phyloP scores from a whole-genome alignment of 2,329 filamentous ascomycete species.

The Mollisiaceae sp. region DNA sequence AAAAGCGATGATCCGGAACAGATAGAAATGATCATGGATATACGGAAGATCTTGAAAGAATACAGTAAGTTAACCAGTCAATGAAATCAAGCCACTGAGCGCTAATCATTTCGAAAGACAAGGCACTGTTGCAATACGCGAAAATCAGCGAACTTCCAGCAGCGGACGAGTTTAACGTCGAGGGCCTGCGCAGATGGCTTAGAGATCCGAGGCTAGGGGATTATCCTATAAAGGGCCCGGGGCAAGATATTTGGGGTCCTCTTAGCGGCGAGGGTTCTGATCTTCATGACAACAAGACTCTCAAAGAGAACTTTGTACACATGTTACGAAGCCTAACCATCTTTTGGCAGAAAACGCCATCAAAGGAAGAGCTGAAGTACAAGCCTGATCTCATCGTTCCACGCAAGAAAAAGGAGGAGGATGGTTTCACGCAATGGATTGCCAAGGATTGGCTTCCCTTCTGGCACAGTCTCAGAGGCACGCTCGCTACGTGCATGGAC shows the following conservation, averaged over 20 bases:
- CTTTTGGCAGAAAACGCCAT: conserved; percentile 18
- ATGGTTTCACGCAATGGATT: conserved; percentile 30
- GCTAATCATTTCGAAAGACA: conserved; percentile 22
- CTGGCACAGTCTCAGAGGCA: conserved; percentile 13
- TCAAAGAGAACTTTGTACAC: neutral
- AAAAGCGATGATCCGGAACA: neutral
- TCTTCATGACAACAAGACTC: neutral
- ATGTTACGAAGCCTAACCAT: conserved; percentile 13
- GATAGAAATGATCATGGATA: conserved; percentile 20
- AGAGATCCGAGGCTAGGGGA: neutral
- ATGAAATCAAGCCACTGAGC: neutral
- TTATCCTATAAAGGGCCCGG: neutral
- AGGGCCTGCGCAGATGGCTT: conserved; percentile 12
- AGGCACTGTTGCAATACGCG: conserved; percentile 27
- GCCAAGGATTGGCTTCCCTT: conserved; percentile 26
- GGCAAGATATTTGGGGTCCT: neutral
- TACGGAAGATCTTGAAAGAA: conserved; percentile 26
- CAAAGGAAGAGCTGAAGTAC: neutral
- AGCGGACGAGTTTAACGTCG: conserved; percentile 26
- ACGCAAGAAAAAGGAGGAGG: conserved; percentile 16
- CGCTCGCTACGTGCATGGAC: too few species aligned
- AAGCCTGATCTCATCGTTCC: conserved; percentile 26
- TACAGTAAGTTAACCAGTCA: conserved; percentile 25
- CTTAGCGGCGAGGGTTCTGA: neutral
- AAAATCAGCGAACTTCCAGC: conserved; percentile 21